Percentiles rank a stretch among this genome's conserved stretches.
Evolutionary conservation across 1,139 yeast species (phyloP).

Genomic region (Taiozyma sp.): DNA sequence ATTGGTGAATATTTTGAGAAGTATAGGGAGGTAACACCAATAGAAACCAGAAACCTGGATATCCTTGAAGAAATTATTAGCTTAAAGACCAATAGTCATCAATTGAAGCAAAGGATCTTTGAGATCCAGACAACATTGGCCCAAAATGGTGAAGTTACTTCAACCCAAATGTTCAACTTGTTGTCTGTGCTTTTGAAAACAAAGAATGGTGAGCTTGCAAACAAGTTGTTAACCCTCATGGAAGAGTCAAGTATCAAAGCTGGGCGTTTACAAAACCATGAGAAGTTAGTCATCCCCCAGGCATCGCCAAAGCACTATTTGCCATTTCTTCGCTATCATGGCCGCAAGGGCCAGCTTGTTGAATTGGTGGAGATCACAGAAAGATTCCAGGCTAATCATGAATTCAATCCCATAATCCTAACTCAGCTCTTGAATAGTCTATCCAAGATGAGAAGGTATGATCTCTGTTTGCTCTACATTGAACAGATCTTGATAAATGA

Average conservation of each 20-base stretch:
- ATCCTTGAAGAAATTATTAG: constrained; percentile 10
- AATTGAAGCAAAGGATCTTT: constrained; percentile 1
- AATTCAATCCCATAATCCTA: constrained; percentile 16
- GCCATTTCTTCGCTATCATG: constrained; percentile 16
- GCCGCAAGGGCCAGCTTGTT: constrained; percentile 4
- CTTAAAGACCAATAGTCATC: constrained; percentile 6
- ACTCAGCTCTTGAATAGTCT: constrained; percentile 16
- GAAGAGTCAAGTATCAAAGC: constrained; percentile 8
- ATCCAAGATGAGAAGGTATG: constrained; percentile 3
- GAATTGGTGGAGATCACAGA: constrained; percentile 6
- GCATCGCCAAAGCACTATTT: constrained; percentile 18
- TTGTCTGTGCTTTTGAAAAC: constrained; percentile 10
- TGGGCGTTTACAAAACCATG: constrained; percentile 2
- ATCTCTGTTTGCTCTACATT: constrained; percentile 4
- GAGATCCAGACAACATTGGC: constrained; percentile 10
- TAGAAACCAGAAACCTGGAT: constrained; percentile 12
- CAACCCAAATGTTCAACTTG: constrained; percentile 10
- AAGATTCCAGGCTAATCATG: constrained; percentile 6
- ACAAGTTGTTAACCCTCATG: constrained; percentile 9
- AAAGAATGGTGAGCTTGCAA: constrained; percentile 11
- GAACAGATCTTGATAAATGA: constrained; percentile 12
- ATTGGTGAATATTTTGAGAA: constrained; percentile 8
- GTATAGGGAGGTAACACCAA: constrained; percentile 7
- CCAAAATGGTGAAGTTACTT: constrained; percentile 7
- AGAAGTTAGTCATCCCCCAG: constrained; percentile 14